Conservation (phyloP, 192 early-diverging fungal species). For the Entomortierella chlamydospora region DNA sequence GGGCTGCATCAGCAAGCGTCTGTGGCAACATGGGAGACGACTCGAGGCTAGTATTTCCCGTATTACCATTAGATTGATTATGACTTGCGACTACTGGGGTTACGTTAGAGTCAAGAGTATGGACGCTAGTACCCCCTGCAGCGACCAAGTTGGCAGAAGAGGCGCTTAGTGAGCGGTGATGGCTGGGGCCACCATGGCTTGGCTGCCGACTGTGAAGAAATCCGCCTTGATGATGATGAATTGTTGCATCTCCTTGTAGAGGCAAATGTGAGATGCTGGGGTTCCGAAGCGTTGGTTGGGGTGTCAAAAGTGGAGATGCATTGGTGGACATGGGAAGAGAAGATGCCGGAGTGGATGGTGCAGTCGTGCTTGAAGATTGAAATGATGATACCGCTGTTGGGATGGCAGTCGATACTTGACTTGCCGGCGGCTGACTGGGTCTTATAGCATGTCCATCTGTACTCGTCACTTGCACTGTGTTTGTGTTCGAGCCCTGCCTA, state of each 20-base stretch:
- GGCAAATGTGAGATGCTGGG: conserved; percentile 11
- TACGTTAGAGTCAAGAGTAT: conserved; percentile 3
- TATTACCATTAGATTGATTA: conserved; percentile 10
- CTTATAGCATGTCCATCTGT: conserved; percentile 5
- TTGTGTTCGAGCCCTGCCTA: conserved; percentile 25
- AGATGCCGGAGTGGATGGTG: conserved; percentile 20
- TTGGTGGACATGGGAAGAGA: conserved; percentile 10
- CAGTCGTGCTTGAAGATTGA: conserved; percentile 1
- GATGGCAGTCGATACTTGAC: conserved; percentile 17
- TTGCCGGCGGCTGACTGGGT: conserved; percentile 6
- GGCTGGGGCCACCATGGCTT: conserved; percentile 18
- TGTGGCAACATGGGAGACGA: conserved; percentile 23
- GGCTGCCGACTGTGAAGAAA: conserved; percentile 32
- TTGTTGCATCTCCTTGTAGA: conserved; percentile 8
- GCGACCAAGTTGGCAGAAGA: conserved; percentile 3
- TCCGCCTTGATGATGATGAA: conserved; percentile 18
- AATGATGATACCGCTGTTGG: conserved; percentile 13
- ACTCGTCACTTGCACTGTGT: background rate
- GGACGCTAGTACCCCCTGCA: background rate
- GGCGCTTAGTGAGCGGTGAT: conserved; percentile 18
- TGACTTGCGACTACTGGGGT: conserved; percentile 5
- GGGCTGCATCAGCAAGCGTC: conserved; percentile 8
- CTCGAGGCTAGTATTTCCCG: conserved; percentile 20
- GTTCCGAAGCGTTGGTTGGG: conserved; percentile 28
- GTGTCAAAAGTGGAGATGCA: conserved; percentile 27